These are phyloP conservation scores for Tilletia indica DNA, from an alignment of 1,284 basidiomycete genomes.

Conservation along the genomic window DNA sequence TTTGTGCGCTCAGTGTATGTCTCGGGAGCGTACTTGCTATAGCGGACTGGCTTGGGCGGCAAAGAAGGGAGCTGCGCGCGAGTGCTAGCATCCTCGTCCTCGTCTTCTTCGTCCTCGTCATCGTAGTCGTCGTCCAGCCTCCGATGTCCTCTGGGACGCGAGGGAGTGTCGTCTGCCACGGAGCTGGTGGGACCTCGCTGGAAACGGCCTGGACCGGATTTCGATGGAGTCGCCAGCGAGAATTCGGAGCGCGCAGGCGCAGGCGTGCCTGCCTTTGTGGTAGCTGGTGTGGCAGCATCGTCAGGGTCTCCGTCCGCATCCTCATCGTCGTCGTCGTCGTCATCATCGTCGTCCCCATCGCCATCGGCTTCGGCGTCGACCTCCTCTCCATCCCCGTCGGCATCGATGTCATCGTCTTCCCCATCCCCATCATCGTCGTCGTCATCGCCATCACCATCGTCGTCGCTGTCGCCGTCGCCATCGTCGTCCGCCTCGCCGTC, in stretches of 20 bases:
- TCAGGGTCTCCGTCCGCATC: constrained; percentile 25
- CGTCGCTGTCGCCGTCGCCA: constrained; percentile 21
- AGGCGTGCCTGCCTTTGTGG: constrained; percentile 13
- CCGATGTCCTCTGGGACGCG: neutral
- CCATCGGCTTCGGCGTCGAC: neutral
- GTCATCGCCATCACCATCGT: constrained; percentile 21
- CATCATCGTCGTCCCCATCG: neutral
- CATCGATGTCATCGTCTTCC: constrained; percentile 14
- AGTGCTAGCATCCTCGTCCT: neutral
- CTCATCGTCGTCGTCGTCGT: constrained; percentile 21
- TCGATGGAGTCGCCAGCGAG: constrained; percentile 20
- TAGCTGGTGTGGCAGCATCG: neutral
- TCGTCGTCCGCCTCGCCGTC: constrained; percentile 19
- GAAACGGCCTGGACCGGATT: neutral
- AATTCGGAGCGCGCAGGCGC: neutral
- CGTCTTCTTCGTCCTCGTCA: neutral
- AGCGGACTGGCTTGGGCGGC: constrained; percentile 7
- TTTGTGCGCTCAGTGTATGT: constrained; percentile 21
- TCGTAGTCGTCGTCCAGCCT: constrained; percentile 30
- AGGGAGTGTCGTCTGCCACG: too few relatives aligned
- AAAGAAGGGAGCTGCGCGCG: neutral
- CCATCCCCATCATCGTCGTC: constrained; percentile 21
- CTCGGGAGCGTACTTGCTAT: constrained; percentile 13
- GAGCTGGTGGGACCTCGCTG: neutral
- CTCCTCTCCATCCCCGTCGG: neutral